These are phyloP conservation scores for Schrenkiella parvula DNA, from an alignment of 345 rosid genomes.

Conservation along the genomic window DNA sequence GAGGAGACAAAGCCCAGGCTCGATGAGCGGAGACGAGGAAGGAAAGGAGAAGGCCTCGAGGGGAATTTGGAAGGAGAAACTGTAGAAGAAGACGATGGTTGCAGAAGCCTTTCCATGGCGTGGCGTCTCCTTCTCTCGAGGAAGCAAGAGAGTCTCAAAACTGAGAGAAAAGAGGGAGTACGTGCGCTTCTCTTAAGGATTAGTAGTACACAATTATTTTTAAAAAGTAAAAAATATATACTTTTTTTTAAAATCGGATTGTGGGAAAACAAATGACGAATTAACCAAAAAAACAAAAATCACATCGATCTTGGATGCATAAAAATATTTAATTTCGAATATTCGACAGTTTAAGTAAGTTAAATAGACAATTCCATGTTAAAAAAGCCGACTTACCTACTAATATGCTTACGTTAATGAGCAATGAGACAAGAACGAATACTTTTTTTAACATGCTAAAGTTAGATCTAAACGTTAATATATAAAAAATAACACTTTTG, in stretches of 20 bases:
- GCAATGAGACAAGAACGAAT: slow-evolving; percentile 10
- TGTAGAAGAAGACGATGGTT: slow-evolving; percentile 51
- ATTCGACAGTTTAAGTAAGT: neutral
- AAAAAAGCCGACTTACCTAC: neutral
- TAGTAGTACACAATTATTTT: slow-evolving; percentile 9
- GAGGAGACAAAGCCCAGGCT: slow-evolving; percentile 32
- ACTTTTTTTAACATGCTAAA: neutral
- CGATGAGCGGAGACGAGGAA: slow-evolving; percentile 41
- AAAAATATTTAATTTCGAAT: neutral
- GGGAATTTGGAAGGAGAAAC: slow-evolving; percentile 39
- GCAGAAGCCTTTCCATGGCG: slow-evolving; percentile 94
- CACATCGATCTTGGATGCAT: neutral
- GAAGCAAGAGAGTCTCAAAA: slow-evolving; percentile 9
- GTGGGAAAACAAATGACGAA: neutral
- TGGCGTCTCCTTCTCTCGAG: slow-evolving; percentile 39
- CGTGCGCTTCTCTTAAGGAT: slow-evolving; percentile 25
- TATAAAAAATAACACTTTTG: neutral
- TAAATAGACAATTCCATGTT: neutral
- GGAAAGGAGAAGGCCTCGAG: slow-evolving; percentile 34
- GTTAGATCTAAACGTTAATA: slow-evolving; percentile 10
- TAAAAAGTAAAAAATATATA: neutral
- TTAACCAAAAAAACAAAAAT: neutral
- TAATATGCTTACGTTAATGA: slow-evolving; percentile 15
- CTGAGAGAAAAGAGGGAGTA: neutral
- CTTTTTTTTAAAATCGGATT: neutral